A percentile compares a stretch with the other conserved stretches of the same genome.
Evolutionary conservation across 1,139 yeast species (phyloP).

Genomic region (Geotrichum restrictum): DNA sequence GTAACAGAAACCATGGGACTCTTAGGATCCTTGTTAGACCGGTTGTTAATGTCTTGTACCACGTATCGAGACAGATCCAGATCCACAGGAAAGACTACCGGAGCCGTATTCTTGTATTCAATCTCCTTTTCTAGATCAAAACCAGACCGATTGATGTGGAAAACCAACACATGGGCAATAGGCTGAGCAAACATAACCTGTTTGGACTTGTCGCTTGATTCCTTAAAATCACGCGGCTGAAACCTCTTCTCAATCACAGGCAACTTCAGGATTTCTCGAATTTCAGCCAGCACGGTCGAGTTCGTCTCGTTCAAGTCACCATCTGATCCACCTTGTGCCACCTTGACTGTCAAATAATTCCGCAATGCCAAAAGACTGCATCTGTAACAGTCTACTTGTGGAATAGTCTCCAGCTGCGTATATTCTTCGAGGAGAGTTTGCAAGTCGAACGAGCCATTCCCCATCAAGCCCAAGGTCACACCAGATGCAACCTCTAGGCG

Average conservation of each 20-base stretch:
- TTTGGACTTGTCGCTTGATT: slow-evolving; percentile 74
- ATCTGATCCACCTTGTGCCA: too few species aligned
- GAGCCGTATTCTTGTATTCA: slow-evolving; percentile 77
- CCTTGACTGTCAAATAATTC: slow-evolving; percentile 37
- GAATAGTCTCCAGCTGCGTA: slow-evolving; percentile 77
- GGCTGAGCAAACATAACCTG: slow-evolving; percentile 78
- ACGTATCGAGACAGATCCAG: slow-evolving; percentile 65
- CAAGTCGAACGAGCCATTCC: slow-evolving; percentile 43
- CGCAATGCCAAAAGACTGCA: slow-evolving; percentile 66
- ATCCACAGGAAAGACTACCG: slow-evolving; percentile 69
- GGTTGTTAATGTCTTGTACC: slow-evolving; percentile 54
- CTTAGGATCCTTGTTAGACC: slow-evolving; percentile 44
- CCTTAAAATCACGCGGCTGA: slow-evolving; percentile 47
- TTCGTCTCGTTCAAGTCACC: slow-evolving; percentile 4
- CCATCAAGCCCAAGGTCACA: slow-evolving; percentile 59
- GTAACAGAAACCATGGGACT: too few species aligned
- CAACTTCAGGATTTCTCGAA: slow-evolving; percentile 55
- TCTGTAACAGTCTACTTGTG: slow-evolving; percentile 88
- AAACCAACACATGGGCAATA: slow-evolving; percentile 66
- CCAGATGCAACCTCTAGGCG: slow-evolving; percentile 79
- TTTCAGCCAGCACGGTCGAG: slow-evolving; percentile 48
- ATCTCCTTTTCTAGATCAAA: slow-evolving; percentile 82
- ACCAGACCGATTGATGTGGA: slow-evolving; percentile 87
- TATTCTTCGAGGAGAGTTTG: slow-evolving; percentile 63
- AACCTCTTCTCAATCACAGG: slow-evolving; percentile 76